A percentile compares a stretch with the other conserved stretches of the same genome.
Conservation (phyloP, 495 filamentous ascomycete species). For the Daldinia bambusicola region DNA sequence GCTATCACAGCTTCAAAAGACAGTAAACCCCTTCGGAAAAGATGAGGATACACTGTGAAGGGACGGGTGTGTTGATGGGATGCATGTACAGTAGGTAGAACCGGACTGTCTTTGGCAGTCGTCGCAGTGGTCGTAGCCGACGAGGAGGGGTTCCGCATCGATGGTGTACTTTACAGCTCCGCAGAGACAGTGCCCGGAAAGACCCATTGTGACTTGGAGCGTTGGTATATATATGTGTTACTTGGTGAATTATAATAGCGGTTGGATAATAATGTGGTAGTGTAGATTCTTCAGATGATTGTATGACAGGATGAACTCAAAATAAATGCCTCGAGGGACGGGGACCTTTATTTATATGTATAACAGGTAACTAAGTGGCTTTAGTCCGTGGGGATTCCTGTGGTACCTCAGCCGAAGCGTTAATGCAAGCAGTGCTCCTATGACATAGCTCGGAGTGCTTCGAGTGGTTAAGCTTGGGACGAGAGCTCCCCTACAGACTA, state of each 20-base stretch:
- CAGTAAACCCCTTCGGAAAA: background rate
- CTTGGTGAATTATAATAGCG: background rate
- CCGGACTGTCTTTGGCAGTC: slow-evolving; percentile 77
- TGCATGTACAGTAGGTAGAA: slow-evolving; percentile 70
- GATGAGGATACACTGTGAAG: background rate
- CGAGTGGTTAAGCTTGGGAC: slow-evolving; percentile 3
- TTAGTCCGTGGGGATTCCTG: slow-evolving; percentile 9
- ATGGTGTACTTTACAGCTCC: slow-evolving; percentile 72
- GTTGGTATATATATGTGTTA: slow-evolving; percentile 3
- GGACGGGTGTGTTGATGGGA: too few species aligned
- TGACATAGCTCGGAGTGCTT: slow-evolving; percentile 31
- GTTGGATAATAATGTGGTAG: background rate
- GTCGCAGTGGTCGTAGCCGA: slow-evolving; percentile 76
- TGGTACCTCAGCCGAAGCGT: slow-evolving; percentile 11
- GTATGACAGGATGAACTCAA: background rate
- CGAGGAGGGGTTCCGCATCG: slow-evolving; percentile 65
- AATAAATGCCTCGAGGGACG: slow-evolving; percentile 3
- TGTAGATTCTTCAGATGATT: background rate
- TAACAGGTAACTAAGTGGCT: background rate
- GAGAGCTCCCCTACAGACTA: slow-evolving; percentile 7
- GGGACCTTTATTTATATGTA: slow-evolving; percentile 28
- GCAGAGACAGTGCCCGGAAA: slow-evolving; percentile 77
- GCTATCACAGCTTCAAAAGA: background rate
- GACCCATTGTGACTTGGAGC: slow-evolving; percentile 63
- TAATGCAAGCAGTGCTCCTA: slow-evolving; percentile 24